Percentiles rank a stretch among this genome's conserved stretches.
Conservation (phyloP, 441 rosid genomes). For the Pelargonium citronellum region DNA sequence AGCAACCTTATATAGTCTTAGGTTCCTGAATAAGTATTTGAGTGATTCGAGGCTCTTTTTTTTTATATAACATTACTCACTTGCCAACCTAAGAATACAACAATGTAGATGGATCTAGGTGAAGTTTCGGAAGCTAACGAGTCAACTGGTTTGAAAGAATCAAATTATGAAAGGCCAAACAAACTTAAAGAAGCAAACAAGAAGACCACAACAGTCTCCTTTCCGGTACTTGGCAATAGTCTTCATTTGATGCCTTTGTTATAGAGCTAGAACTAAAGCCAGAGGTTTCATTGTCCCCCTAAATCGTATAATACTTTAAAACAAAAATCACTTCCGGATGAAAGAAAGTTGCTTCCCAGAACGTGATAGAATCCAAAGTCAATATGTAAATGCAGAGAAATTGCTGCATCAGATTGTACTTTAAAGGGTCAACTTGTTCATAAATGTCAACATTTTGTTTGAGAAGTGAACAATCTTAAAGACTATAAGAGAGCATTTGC, state of each 20-base stretch:
- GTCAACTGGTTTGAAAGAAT: not conserved
- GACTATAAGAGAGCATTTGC: not conserved
- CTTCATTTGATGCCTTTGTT: no score
- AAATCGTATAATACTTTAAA: not conserved
- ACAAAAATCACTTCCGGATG: constrained; percentile 1
- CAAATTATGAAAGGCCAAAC: not conserved
- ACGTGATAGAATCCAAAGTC: not conserved
- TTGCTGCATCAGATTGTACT: constrained; percentile 1
- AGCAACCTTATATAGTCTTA: no score
- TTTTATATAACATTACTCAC: no score
- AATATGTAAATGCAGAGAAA: not conserved
- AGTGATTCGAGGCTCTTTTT: not conserved
- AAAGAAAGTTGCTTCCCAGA: not conserved
- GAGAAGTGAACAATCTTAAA: not conserved
- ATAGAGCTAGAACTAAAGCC: no score
- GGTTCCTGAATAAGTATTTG: not conserved
- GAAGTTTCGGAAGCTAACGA: no score
- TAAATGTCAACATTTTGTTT: not conserved
- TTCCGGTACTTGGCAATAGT: not conserved
- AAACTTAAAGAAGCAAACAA: not conserved
- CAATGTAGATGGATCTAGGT: no score
- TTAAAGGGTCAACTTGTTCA: not conserved
- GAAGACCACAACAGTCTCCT: not conserved
- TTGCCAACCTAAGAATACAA: no score
- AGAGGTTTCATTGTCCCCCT: not conserved